These are phyloP conservation scores for Byssoonygena ceratinophila DNA, from an alignment of 2,329 filamentous ascomycete genomes.

Conservation along the genomic window DNA sequence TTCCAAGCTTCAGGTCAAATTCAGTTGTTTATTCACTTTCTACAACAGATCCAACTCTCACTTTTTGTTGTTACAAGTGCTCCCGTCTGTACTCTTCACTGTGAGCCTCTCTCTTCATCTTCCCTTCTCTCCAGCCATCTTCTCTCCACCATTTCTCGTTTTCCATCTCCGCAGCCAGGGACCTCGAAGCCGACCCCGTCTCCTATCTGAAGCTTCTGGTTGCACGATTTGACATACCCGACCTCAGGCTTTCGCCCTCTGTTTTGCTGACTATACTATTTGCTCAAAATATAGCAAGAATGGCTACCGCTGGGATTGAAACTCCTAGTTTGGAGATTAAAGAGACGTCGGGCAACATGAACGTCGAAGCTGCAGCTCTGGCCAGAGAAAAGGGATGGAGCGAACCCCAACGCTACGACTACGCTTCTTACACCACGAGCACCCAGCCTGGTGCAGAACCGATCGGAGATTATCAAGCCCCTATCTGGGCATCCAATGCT, in stretches of 20 bases:
- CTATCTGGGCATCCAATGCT: conserved; percentile 48
- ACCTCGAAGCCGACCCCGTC: background rate
- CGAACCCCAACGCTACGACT: conserved; percentile 30
- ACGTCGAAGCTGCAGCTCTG: conserved; percentile 23
- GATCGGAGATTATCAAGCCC: conserved; percentile 13
- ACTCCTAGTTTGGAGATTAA: background rate
- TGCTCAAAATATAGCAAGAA: background rate
- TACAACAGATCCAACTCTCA: no score
- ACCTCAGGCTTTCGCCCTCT: background rate
- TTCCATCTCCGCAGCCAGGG: background rate
- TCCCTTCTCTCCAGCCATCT: no score
- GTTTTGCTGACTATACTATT: no score
- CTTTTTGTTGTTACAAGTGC: no score
- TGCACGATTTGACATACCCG: background rate
- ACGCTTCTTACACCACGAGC: conserved; percentile 24
- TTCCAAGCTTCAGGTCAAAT: no score
- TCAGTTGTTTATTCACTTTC: no score
- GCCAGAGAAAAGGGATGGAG: conserved; percentile 34
- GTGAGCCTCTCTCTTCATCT: background rate
- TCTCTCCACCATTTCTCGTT: background rate
- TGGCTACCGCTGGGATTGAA: background rate
- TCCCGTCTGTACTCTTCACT: background rate
- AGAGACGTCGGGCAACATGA: conserved; percentile 16
- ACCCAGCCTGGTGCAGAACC: conserved; percentile 17
- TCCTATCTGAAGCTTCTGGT: background rate